phyloP scores from a whole-genome alignment of 441 rosid species.

The Eruca vesicaria region DNA sequence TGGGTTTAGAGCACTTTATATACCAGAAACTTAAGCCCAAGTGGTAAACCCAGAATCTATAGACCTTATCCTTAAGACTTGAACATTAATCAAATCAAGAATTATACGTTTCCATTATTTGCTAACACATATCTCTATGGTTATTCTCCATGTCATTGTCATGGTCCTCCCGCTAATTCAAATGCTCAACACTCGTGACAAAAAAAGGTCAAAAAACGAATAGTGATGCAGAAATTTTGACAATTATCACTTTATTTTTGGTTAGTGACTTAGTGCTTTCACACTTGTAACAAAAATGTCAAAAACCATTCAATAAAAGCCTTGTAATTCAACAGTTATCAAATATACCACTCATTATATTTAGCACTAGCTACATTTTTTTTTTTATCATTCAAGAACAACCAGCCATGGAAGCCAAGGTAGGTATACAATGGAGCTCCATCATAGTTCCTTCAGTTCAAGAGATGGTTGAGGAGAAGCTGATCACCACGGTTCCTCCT shows the following conservation, averaged over 20 bases:
- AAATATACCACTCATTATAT: background rate
- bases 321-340: background rate
- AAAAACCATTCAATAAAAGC: background rate
- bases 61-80: background rate
- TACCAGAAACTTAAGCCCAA: background rate
- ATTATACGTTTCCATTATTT: too few species aligned
- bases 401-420: background rate
- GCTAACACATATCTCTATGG: background rate
- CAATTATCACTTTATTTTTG: background rate
- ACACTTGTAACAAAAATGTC: background rate
- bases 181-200: background rate
- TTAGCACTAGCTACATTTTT: background rate
- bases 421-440: conserved; percentile 3
- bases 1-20: background rate
- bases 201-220: background rate
- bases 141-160: background rate
- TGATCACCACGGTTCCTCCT: conserved; percentile 14
- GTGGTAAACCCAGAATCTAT: background rate
- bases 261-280: background rate
- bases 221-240: background rate
- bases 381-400: background rate
- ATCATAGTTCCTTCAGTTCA: conserved; percentile 20
- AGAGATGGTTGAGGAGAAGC: conserved; percentile 9
- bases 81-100: background rate
- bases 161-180: background rate